Evolutionary conservation across 768 basidiomycete species (phyloP).

Genomic region (Steccherinum ochraceum): DNA sequence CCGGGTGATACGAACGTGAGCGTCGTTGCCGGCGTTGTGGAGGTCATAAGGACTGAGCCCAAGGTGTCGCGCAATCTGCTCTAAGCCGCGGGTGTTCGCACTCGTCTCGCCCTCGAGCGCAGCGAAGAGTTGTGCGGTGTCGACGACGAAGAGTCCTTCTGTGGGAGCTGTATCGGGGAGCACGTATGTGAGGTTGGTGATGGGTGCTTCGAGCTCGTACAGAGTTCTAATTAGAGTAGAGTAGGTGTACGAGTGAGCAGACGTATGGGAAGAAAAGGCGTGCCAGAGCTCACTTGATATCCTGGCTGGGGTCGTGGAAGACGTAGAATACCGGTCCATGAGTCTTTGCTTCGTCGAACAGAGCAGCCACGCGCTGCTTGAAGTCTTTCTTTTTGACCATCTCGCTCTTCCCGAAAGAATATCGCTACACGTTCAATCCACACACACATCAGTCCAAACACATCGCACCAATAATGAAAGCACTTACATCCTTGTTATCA

Average conservation of each 20-base stretch:
- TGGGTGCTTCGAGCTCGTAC: slow-evolving; percentile 40
- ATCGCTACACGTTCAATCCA: slow-evolving; percentile 27
- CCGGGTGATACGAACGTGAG: slow-evolving; percentile 68
- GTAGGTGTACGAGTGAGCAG: not conserved
- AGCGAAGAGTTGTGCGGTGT: slow-evolving; percentile 70
- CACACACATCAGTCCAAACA: not conserved
- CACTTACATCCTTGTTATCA: slow-evolving; percentile 39
- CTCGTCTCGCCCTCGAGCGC: slow-evolving; percentile 61
- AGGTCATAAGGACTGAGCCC: slow-evolving; percentile 42
- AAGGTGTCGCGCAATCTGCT: slow-evolving; percentile 57
- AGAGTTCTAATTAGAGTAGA: slow-evolving; percentile 43
- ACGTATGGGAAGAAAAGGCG: slow-evolving; percentile 5
- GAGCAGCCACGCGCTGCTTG: slow-evolving; percentile 41
- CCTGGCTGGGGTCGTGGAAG: slow-evolving; percentile 74
- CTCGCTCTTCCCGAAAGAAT: slow-evolving; percentile 59
- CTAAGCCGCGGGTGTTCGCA: slow-evolving; percentile 48
- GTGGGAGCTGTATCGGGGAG: slow-evolving; percentile 52
- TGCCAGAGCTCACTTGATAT: slow-evolving; percentile 51
- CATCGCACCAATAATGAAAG: not conserved
- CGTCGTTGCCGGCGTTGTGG: slow-evolving; percentile 88
- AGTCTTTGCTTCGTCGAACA: slow-evolving; percentile 34
- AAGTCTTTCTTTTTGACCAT: slow-evolving; percentile 44
- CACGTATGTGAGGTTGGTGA: slow-evolving; percentile 44
- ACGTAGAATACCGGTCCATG: slow-evolving; percentile 68
- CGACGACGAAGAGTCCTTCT: slow-evolving; percentile 56